Conservation (phyloP, 768 basidiomycete genomes). For the Floccularia luteovirens region DNA sequence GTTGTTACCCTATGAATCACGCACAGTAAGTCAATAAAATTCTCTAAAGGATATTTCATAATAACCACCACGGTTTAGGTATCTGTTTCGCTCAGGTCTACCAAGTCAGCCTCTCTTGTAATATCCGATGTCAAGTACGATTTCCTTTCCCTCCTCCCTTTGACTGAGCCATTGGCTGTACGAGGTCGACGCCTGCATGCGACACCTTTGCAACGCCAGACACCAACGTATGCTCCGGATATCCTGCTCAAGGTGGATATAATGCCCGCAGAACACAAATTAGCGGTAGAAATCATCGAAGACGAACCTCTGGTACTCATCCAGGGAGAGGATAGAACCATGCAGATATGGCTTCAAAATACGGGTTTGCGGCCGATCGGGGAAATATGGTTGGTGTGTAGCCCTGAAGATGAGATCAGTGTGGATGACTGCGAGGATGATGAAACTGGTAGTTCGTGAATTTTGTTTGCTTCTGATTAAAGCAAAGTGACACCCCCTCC, state of each 20-base stretch:
- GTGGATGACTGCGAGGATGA: slow-evolving; percentile 16
- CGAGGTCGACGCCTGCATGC: slow-evolving; percentile 75
- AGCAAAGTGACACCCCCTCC: slow-evolving; percentile 1
- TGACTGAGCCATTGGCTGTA: slow-evolving; percentile 54
- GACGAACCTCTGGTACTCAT: slow-evolving; percentile 43
- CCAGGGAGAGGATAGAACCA: slow-evolving; percentile 60
- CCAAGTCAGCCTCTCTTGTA: slow-evolving; percentile 40
- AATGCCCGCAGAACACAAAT: slow-evolving; percentile 54
- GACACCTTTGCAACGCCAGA: slow-evolving; percentile 63
- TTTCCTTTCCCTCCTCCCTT: slow-evolving; percentile 69
- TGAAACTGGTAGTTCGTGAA: background rate
- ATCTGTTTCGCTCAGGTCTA: slow-evolving; percentile 53
- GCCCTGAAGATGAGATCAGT: slow-evolving; percentile 59
- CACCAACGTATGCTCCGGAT: slow-evolving; percentile 67
- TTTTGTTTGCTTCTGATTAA: background rate
- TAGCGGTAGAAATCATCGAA: slow-evolving; percentile 50
- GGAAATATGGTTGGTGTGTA: slow-evolving; percentile 68
- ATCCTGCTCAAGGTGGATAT: slow-evolving; percentile 52
- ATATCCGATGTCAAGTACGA: slow-evolving; percentile 55
- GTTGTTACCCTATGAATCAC: slow-evolving; percentile 56
- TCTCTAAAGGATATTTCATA: background rate
- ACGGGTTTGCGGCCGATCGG: slow-evolving; percentile 48
- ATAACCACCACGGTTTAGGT: slow-evolving; percentile 29
- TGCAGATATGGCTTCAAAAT: slow-evolving; percentile 59
- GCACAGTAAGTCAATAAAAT: slow-evolving; percentile 37